Conservation (phyloP, 2,329 filamentous ascomycete species). For the Ascosphaera aggregata region DNA sequence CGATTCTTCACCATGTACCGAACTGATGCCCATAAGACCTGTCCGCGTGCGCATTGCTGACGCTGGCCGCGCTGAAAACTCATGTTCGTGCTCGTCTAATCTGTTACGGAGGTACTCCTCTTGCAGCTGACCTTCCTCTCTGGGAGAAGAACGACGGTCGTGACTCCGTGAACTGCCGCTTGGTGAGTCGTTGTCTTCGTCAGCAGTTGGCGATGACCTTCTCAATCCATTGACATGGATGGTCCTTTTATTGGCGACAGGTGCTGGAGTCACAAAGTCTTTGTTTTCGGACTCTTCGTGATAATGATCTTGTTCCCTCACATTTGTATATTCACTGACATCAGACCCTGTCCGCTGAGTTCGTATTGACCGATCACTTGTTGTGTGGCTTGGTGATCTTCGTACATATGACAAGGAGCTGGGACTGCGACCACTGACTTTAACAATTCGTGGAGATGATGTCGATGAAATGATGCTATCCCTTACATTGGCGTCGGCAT, state of each 20-base stretch:
- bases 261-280: neutral
- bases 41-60: neutral
- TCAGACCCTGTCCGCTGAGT: neutral
- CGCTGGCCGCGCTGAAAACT: neutral
- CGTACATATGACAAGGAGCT: neutral
- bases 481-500: conserved; percentile 11
- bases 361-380: neutral
- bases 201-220: neutral
- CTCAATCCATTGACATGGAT: neutral
- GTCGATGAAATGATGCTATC: conserved; percentile 12
- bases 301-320: neutral
- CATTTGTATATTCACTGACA: neutral
- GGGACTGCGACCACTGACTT: neutral
- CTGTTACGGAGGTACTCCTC: neutral
- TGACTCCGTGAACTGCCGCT: neutral
- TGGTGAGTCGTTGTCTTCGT: neutral
- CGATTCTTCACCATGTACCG: conserved; percentile 32
- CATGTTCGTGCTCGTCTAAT: neutral
- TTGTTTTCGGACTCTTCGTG: neutral
- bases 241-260: neutral
- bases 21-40: neutral
- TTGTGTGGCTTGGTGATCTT: neutral
- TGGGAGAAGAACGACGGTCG: neutral
- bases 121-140: neutral
- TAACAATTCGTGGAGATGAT: neutral